Evolutionary conservation across 305 asterid species (phyloP).

Genomic region (Solanum chacoense): DNA sequence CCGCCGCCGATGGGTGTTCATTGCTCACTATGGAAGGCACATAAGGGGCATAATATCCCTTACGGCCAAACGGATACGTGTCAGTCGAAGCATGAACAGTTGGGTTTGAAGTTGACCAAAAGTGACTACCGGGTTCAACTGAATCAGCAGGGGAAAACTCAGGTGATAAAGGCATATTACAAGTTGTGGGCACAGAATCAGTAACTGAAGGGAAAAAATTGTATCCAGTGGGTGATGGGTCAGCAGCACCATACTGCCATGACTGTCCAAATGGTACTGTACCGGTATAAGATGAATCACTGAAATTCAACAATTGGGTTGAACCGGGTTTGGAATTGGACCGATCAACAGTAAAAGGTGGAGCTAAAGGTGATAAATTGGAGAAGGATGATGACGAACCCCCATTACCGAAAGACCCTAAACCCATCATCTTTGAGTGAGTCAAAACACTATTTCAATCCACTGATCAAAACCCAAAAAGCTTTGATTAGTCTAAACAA

Average conservation of each 20-base stretch:
- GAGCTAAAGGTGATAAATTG: conserved; percentile 80
- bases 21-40: conserved; percentile 31
- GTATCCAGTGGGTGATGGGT: conserved; percentile 30
- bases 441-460: background rate
- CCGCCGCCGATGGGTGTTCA: conserved; percentile 15
- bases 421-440: conserved; percentile 44
- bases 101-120: conserved; percentile 32
- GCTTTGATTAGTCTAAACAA: background rate
- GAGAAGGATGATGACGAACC: conserved; percentile 53
- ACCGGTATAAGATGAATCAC: conserved; percentile 28
- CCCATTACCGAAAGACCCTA: conserved; percentile 47
- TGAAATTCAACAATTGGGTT: conserved; percentile 30
- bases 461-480: conserved; percentile 28
- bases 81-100: conserved; percentile 11
- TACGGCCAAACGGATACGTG: conserved; percentile 26
- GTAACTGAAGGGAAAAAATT: conserved; percentile 5
- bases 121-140: conserved; percentile 13
- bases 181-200: conserved; percentile 27
- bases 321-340: conserved; percentile 43
- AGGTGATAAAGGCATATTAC: conserved; percentile 11
- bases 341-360: conserved; percentile 83
- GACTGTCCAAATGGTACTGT: conserved; percentile 28
- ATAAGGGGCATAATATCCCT: conserved; percentile 37
- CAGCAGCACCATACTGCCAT: conserved; percentile 38
- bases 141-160: conserved; percentile 28